A percentile compares a stretch with the other conserved stretches of the same genome.
These are phyloP conservation scores for Viola pubescens DNA, from an alignment of 441 rosid genomes.

Conservation along the genomic window DNA sequence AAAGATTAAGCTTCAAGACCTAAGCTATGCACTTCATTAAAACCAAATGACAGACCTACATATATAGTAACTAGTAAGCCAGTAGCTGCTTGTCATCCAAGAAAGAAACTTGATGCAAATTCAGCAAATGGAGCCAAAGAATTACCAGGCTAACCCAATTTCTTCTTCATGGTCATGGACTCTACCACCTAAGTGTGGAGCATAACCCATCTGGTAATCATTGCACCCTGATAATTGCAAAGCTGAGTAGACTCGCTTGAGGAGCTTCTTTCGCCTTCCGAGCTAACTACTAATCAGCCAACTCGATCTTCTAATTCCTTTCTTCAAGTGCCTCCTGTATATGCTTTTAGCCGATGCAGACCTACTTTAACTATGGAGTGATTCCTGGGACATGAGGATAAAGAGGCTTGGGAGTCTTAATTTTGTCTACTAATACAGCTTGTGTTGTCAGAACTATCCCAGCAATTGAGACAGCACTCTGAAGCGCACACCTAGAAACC, in stretches of 20 bases:
- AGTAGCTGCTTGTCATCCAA: too few relatives aligned
- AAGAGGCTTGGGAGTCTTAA: conserved; percentile 47
- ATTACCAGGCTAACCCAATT: not conserved
- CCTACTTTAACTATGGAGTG: conserved; percentile 23
- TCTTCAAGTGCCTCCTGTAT: not conserved
- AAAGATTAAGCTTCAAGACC: too few relatives aligned
- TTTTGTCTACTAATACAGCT: conserved; percentile 65
- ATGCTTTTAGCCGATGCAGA: not conserved
- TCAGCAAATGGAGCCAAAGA: not conserved
- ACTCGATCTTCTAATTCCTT: not conserved
- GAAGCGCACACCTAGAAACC: conserved; percentile 75
- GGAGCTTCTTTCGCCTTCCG: not conserved
- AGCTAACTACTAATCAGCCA: not conserved
- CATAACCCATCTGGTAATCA: not conserved
- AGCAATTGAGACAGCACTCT: conserved; percentile 73
- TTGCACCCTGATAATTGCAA: too few relatives aligned
- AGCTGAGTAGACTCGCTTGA: not conserved
- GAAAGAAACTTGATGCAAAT: too few relatives aligned
- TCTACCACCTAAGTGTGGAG: not conserved
- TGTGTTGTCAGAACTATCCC: conserved; percentile 69
- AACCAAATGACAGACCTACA: too few relatives aligned
- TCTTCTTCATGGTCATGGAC: not conserved
- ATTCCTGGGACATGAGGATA: conserved; percentile 68
- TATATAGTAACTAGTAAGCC: too few relatives aligned
- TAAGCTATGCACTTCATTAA: too few relatives aligned